phyloP scores from a whole-genome alignment of 768 basidiomycete genomes.

The Amanita brunnescens region DNA sequence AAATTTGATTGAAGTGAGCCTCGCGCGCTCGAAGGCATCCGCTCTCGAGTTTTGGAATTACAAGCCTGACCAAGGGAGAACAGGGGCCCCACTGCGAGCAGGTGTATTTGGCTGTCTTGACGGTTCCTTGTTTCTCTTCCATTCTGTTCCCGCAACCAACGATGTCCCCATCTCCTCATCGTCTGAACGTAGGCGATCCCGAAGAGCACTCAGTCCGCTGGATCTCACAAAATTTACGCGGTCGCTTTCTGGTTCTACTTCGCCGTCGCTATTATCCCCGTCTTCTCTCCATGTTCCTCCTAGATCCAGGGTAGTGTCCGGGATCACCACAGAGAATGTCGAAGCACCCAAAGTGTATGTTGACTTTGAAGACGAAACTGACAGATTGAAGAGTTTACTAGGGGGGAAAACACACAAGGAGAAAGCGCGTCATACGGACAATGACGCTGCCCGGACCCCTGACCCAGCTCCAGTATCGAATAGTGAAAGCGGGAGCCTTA shows the following conservation, averaged over 20 bases:
- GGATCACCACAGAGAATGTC: slow-evolving; percentile 56
- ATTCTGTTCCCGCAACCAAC: slow-evolving; percentile 11
- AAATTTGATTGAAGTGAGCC: slow-evolving; percentile 23
- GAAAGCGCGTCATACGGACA: slow-evolving; percentile 18
- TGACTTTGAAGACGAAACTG: slow-evolving; percentile 76
- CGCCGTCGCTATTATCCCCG: slow-evolving; percentile 31
- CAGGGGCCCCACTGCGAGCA: slow-evolving; percentile 14
- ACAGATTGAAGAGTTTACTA: slow-evolving; percentile 65
- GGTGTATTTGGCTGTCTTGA: slow-evolving; percentile 34
- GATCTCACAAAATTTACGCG: slow-evolving; percentile 16
- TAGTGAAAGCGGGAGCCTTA: slow-evolving; percentile 15
- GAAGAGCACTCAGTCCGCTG: slow-evolving; percentile 11
- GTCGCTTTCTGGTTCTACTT: slow-evolving; percentile 18
- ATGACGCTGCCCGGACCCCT: slow-evolving; percentile 14
- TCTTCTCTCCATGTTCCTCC: slow-evolving; percentile 45
- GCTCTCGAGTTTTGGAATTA: slow-evolving; percentile 23
- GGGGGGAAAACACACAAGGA: slow-evolving; percentile 43
- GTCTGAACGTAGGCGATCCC: slow-evolving; percentile 6
- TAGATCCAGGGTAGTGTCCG: slow-evolving; percentile 61
- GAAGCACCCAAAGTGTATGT: slow-evolving; percentile 75
- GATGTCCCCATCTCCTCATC: slow-evolving; percentile 10
- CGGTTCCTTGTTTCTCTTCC: slow-evolving; percentile 35
- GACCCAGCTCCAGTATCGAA: slow-evolving; percentile 18
- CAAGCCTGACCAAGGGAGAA: slow-evolving; percentile 1
- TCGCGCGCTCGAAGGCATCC: slow-evolving; percentile 22